A percentile compares a stretch with the other conserved stretches of the same genome.
These are phyloP conservation scores for Oidiodendron maius DNA, from an alignment of 495 filamentous ascomycete species.

Conservation along the genomic window DNA sequence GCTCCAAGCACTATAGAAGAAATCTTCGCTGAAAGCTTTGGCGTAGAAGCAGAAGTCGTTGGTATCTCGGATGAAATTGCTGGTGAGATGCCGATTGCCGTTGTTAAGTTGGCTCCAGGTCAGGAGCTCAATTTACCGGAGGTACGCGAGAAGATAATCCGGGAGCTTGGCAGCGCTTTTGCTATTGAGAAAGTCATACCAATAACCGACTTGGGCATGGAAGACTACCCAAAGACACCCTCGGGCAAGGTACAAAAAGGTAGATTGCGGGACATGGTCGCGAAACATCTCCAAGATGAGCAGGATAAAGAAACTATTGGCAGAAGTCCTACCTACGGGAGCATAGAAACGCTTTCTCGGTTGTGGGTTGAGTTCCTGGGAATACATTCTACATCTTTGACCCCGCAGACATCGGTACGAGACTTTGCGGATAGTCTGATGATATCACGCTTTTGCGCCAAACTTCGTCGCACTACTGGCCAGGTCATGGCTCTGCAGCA, in stretches of 20 bases:
- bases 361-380: no score
- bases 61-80: conserved; percentile 32
- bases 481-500: no score
- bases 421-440: no score
- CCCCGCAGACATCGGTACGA: no score
- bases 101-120: conserved; percentile 20
- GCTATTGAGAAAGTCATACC: conserved; percentile 29
- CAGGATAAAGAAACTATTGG: no score
- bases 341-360: no score
- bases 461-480: no score
- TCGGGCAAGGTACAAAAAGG: no score
- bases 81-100: conserved; percentile 34
- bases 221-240: conserved; percentile 32
- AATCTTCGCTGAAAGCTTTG: conserved; percentile 21
- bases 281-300: not conserved
- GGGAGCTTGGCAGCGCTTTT: conserved; percentile 27
- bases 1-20: conserved; percentile 33
- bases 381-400: no score
- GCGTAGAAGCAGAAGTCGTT: conserved; percentile 28
- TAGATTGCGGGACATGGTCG: no score
- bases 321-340: no score
- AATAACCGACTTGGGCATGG: conserved; percentile 26
- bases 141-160: conserved; percentile 22
- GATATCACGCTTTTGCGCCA: no score
- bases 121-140: conserved; percentile 8